Percentiles rank a stretch among this genome's conserved stretches.
Evolutionary conservation across 228 moss, liverwort and hornwort species (phyloP).

Genomic region (Sphagnum magellanicum): DNA sequence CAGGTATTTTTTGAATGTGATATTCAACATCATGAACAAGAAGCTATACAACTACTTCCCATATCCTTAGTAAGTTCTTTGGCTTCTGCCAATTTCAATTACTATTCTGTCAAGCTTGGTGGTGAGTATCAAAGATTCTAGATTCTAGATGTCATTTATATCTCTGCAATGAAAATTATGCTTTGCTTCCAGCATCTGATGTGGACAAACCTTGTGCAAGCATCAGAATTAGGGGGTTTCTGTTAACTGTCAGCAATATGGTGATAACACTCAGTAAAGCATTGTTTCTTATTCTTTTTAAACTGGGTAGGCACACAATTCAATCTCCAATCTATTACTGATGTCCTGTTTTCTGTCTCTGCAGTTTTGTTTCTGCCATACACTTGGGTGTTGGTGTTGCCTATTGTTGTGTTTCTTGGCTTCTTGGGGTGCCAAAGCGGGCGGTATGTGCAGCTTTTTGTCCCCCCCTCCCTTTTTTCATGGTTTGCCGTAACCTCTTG

Average conservation of each 20-base stretch:
- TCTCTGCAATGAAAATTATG: background rate
- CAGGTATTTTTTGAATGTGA: slow-evolving; percentile 64
- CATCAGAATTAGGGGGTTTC: no score
- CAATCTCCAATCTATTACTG: background rate
- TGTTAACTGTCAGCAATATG: no score
- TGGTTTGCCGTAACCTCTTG: no score
- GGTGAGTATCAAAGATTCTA: background rate
- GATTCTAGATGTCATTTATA: background rate
- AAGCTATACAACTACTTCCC: slow-evolving; percentile 98
- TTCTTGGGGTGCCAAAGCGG: slow-evolving; percentile 39
- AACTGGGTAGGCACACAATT: background rate
- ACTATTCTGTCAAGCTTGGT: no score
- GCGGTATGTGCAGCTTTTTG: slow-evolving; percentile 24
- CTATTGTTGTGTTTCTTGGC: slow-evolving; percentile 45
- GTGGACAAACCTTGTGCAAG: no score
- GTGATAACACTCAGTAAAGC: no score
- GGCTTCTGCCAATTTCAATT: no score
- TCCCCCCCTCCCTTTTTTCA: no score
- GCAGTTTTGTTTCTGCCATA: slow-evolving; percentile 48
- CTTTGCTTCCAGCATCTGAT: no score
- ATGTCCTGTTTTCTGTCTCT: background rate
- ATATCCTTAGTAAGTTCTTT: slow-evolving; percentile 61
- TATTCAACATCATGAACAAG: slow-evolving; percentile 98
- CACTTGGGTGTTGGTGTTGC: slow-evolving; percentile 43
- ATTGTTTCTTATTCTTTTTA: no score